phyloP scores from a whole-genome alignment of 1,284 basidiomycete species.

The Tilletia horrida region DNA sequence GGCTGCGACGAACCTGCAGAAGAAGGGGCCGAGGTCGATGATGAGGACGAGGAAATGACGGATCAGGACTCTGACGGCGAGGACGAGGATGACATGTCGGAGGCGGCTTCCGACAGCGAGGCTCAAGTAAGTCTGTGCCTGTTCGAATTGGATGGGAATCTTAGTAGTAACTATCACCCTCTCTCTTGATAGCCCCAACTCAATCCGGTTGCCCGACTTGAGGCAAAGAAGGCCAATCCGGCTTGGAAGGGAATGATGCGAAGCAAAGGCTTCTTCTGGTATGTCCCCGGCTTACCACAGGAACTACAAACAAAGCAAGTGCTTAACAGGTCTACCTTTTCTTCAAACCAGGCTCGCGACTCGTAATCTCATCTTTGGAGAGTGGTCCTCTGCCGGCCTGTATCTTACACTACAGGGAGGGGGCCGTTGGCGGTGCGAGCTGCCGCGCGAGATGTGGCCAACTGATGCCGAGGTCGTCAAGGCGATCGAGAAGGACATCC shows the following conservation, averaged over 20 bases:
- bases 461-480: conserved; percentile 54
- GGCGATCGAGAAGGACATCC: conserved; percentile 57
- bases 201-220: conserved; percentile 56
- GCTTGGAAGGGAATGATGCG: conserved; percentile 57
- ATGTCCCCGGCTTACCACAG: conserved; percentile 49
- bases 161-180: background rate
- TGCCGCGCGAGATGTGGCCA: conserved; percentile 56
- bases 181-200: conserved; percentile 55
- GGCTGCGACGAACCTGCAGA: conserved; percentile 27
- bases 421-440: conserved; percentile 56
- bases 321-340: background rate
- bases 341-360: conserved; percentile 34
- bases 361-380: conserved; percentile 54
- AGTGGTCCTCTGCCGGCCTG: conserved; percentile 59
- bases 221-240: conserved; percentile 54
- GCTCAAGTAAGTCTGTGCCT: conserved; percentile 25
- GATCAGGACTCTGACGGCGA: conserved; percentile 16
- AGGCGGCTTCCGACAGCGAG: conserved; percentile 21
- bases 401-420: conserved; percentile 57
- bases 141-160: background rate
- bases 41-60: conserved; percentile 3
- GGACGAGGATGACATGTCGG: conserved; percentile 20
- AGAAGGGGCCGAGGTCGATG: conserved; percentile 22
- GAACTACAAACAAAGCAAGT: conserved; percentile 13
- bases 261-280: conserved; percentile 59